Evolutionary conservation across 345 rosid species (phyloP).

Genomic region (Rhodamnia rubescens): DNA sequence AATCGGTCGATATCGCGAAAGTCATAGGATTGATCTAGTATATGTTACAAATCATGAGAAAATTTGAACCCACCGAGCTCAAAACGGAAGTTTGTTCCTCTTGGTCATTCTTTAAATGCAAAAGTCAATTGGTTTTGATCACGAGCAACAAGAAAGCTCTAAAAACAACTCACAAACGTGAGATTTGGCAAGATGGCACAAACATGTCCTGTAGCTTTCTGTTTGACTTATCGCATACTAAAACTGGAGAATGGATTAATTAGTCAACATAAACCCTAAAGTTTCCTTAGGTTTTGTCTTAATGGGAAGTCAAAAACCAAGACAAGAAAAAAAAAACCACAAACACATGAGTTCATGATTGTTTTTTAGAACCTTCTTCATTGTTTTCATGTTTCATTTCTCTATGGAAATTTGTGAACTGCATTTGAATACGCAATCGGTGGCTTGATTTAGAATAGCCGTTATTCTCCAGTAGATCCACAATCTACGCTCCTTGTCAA

Average conservation of each 20-base stretch:
- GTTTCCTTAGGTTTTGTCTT: not conserved
- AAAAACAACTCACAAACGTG: not conserved
- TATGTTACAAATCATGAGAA: not conserved
- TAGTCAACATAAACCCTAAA: not conserved
- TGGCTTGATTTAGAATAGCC: not conserved
- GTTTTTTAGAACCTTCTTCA: not conserved
- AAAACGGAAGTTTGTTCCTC: not conserved
- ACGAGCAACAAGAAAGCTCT: not conserved
- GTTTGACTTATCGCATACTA: not conserved
- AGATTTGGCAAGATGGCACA: not conserved
- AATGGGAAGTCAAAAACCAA: not conserved
- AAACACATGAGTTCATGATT: not conserved
- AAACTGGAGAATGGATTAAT: not conserved
- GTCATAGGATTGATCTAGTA: not conserved
- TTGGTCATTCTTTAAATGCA: not conserved
- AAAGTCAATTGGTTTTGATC: fast-evolving
- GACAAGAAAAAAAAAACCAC: not conserved
- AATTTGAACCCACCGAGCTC: not conserved
- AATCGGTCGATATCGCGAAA: not conserved
- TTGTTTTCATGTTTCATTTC: not conserved
- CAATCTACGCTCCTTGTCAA: not conserved
- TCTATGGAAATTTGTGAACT: not conserved
- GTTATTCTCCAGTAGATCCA: not conserved
- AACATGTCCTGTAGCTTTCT: not conserved
- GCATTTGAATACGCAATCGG: not conserved